Conservation (phyloP, 2,329 filamentous ascomycete genomes). For the Diatrype stigma region DNA sequence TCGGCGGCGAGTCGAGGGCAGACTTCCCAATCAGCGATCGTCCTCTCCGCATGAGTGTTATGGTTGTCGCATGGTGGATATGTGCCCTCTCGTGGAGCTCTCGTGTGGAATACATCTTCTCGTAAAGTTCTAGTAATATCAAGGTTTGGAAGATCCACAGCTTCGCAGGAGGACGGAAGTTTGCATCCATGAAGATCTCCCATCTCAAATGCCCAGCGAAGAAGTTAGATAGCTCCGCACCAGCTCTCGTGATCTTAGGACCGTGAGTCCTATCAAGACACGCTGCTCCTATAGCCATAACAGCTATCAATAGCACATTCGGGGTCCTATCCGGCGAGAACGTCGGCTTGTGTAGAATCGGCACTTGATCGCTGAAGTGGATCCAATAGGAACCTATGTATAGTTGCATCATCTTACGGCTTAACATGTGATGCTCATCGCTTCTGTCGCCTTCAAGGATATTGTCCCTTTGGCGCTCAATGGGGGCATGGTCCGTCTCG, state of each 20-base stretch:
- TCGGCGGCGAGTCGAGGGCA: constrained; percentile 78
- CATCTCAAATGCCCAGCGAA: constrained; percentile 90
- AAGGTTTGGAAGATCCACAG: constrained; percentile 94
- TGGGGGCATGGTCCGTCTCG: constrained; percentile 70
- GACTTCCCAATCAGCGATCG: constrained; percentile 86
- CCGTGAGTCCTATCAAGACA: constrained; percentile 82
- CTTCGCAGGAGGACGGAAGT: constrained; percentile 88
- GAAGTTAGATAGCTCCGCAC: constrained; percentile 84
- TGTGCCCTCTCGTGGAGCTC: constrained; percentile 91
- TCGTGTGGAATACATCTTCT: constrained; percentile 96
- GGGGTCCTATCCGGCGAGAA: constrained; percentile 86
- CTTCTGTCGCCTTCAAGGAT: constrained; percentile 76
- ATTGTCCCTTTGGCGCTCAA: constrained; percentile 69
- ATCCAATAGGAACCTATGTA: constrained; percentile 94
- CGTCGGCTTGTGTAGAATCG: constrained; percentile 90
- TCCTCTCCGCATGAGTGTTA: constrained; percentile 91
- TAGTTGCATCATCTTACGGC: constrained; percentile 90
- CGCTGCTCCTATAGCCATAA: constrained; percentile 89
- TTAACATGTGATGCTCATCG: constrained; percentile 63
- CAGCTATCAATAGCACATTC: constrained; percentile 76
- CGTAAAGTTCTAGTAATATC: constrained; percentile 84
- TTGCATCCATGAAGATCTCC: constrained; percentile 89
- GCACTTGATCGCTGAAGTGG: constrained; percentile 89
- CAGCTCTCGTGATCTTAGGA: constrained; percentile 66
- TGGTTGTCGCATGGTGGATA: constrained; percentile 92